Evolutionary conservation across 345 rosid species (phyloP).

Genomic region (Citrus medica): DNA sequence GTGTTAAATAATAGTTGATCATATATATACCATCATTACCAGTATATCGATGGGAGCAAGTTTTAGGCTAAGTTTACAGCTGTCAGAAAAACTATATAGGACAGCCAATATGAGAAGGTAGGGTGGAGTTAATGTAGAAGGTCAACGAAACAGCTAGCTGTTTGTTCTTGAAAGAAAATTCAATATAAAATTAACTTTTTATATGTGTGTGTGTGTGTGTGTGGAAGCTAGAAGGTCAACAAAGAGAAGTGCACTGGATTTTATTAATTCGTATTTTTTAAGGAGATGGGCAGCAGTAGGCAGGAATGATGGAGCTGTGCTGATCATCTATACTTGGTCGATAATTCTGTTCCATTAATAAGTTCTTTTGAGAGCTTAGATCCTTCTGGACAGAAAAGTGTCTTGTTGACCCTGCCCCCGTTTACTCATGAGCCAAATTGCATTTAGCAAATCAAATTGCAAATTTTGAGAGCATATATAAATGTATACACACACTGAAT

Average conservation of each 20-base stretch:
- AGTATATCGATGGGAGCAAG: too few species aligned
- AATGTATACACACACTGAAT: background rate
- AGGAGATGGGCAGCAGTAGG: slow-evolving; percentile 20
- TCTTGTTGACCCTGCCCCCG: background rate
- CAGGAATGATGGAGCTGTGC: slow-evolving; percentile 22
- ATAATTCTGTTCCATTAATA: background rate
- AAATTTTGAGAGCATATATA: background rate
- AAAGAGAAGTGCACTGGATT: background rate
- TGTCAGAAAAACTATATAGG: background rate
- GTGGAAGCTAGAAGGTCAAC: background rate
- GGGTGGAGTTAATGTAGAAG: slow-evolving; percentile 5
- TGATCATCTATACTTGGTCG: background rate
- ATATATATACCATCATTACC: background rate
- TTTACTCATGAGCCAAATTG: background rate
- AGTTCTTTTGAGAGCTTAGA: background rate
- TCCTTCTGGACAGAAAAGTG: background rate
- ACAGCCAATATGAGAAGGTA: background rate
- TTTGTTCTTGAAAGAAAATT: background rate
- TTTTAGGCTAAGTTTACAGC: slow-evolving; percentile 12
- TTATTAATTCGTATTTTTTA: background rate
- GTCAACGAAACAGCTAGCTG: slow-evolving; percentile 19
- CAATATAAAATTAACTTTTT: too few species aligned
- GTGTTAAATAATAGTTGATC: too few species aligned
- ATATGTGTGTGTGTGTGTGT: too few species aligned
- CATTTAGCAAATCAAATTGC: too few species aligned